Percentiles rank a stretch among this genome's conserved stretches.
Evolutionary conservation across 2,329 filamentous ascomycete species (phyloP).

Genomic region (Scortechinia acanthostroma): DNA sequence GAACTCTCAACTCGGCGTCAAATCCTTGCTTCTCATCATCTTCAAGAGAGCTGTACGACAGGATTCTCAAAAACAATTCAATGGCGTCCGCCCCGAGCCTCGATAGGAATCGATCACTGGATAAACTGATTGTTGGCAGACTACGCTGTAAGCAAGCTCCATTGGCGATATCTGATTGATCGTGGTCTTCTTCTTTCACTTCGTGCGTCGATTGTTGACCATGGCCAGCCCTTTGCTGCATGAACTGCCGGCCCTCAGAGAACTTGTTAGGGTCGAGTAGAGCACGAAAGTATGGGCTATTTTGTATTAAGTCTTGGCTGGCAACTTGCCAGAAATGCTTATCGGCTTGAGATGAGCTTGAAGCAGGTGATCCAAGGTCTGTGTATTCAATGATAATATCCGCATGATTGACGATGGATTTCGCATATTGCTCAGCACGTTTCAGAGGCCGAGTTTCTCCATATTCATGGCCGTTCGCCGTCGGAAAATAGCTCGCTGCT

Average conservation of each 20-base stretch:
- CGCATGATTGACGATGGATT: conserved; percentile 8
- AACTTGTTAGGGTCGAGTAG: conserved; percentile 30
- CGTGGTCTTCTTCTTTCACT: not conserved
- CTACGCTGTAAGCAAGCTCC: too few species aligned
- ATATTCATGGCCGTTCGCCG: too few species aligned
- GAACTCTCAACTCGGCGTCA: not conserved
- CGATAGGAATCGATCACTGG: not conserved
- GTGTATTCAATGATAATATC: not conserved
- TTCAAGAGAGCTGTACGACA: not conserved
- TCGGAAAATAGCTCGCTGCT: too few species aligned
- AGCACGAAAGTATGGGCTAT: conserved; percentile 26
- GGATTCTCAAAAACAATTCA: not conserved
- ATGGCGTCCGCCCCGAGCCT: not conserved
- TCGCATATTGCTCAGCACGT: too few species aligned
- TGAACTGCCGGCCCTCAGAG: conserved; percentile 22
- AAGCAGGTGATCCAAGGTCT: too few species aligned
- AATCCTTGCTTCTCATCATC: not conserved
- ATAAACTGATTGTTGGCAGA: not conserved
- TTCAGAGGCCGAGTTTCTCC: too few species aligned
- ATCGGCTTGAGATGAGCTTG: too few species aligned
- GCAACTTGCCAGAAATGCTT: conserved; percentile 24
- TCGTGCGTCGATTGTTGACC: too few species aligned
- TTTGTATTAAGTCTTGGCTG: conserved; percentile 16
- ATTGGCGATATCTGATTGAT: too few species aligned
- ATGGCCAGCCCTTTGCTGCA: conserved; percentile 10